phyloP scores from a whole-genome alignment of 371 early-diverging fungal genomes.

The Syncephalastrum sp. region DNA sequence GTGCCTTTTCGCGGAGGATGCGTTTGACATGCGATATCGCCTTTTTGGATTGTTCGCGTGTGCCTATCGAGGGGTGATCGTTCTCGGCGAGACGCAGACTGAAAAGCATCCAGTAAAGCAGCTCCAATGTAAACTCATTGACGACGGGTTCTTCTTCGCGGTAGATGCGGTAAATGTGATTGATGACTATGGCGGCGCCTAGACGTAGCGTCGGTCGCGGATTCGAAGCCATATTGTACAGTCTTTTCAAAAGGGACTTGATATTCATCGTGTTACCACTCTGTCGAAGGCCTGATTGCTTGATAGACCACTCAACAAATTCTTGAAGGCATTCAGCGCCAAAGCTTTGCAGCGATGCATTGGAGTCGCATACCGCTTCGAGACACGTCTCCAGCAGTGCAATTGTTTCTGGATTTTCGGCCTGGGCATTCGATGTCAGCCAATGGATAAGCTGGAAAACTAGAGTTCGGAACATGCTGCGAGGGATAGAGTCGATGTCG shows the following conservation, averaged over 20 bases:
- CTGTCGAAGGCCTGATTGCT: conserved; percentile 52
- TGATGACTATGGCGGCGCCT: conserved; percentile 71
- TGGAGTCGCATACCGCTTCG: conserved; percentile 60
- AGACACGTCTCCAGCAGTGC: conserved; percentile 67
- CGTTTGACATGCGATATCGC: conserved; percentile 63
- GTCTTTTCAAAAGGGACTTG: conserved; percentile 64
- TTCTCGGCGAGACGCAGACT: conserved; percentile 61
- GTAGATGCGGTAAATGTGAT: conserved; percentile 67
- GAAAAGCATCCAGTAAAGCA: conserved; percentile 67
- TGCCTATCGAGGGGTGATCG: conserved; percentile 68
- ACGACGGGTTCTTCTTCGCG: conserved; percentile 64
- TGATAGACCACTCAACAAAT: conserved; percentile 76
- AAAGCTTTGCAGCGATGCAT: conserved; percentile 68
- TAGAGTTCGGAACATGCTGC: conserved; percentile 65
- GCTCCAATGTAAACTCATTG: conserved; percentile 65
- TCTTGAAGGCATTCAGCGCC: conserved; percentile 75
- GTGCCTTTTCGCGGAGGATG: conserved; percentile 52
- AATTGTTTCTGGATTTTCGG: conserved; percentile 77
- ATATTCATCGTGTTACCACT: conserved; percentile 61
- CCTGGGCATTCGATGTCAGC: conserved; percentile 72
- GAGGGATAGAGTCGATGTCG: conserved; percentile 69
- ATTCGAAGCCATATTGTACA: conserved; percentile 65
- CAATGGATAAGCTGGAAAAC: conserved; percentile 75
- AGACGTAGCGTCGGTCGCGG: conserved; percentile 64
- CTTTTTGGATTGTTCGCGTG: conserved; percentile 49